phyloP scores from a whole-genome alignment of 768 basidiomycete genomes.

The Tylopilus subfusipes region DNA sequence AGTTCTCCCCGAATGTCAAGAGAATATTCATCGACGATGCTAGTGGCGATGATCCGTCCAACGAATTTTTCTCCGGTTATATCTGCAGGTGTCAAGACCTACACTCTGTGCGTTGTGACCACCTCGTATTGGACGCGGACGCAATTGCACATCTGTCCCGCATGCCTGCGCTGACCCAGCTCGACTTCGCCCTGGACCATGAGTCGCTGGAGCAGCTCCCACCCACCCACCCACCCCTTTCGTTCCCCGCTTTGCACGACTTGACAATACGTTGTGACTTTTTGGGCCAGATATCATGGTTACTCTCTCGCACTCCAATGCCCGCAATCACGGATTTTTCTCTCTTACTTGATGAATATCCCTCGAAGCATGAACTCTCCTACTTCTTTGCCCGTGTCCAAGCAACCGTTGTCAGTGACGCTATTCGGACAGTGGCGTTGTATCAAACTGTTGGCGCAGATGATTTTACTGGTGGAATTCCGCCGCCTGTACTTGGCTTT shows the following conservation, averaged over 20 bases:
- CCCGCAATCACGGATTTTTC: rapidly evolving
- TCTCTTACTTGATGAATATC: too few relatives aligned
- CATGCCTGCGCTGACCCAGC: background rate
- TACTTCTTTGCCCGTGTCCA: background rate
- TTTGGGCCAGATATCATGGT: background rate
- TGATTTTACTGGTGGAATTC: too few relatives aligned
- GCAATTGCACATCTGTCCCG: background rate
- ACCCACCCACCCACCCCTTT: background rate
- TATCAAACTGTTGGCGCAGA: background rate
- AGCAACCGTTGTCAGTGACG: background rate
- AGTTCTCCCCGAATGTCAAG: too few relatives aligned
- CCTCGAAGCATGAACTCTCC: background rate
- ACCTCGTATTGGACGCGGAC: background rate
- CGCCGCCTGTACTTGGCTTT: background rate
- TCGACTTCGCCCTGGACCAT: background rate
- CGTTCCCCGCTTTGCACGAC: background rate
- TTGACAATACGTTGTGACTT: background rate
- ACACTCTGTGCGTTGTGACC: background rate
- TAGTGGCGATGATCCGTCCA: too few relatives aligned
- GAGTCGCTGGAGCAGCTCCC: too few relatives aligned
- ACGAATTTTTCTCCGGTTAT: too few relatives aligned
- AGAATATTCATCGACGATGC: too few relatives aligned
- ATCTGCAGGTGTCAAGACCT: background rate
- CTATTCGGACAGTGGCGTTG: background rate
- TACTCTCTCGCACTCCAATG: background rate